Conservation (phyloP, 2,329 filamentous ascomycete species). For the Exophiala phaeomuriformis region DNA sequence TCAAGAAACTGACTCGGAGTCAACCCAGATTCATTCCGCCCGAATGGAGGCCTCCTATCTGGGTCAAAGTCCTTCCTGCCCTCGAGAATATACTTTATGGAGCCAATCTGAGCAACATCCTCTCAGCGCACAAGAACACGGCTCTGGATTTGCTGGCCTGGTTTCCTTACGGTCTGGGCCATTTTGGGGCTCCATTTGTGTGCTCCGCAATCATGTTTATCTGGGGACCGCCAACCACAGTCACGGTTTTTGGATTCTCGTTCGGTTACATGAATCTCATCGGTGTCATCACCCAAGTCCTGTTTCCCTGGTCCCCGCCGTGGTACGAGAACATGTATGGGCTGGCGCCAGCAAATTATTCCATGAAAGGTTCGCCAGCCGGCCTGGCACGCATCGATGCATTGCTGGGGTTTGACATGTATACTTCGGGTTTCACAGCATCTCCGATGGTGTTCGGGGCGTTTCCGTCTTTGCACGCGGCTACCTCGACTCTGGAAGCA, state of each 20-base stretch:
- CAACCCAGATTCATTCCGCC: constrained; percentile 70
- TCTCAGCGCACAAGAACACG: constrained; percentile 79
- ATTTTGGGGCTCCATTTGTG: constrained; percentile 79
- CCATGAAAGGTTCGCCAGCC: constrained; percentile 80
- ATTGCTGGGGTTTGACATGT: constrained; percentile 84
- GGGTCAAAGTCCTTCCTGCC: constrained; percentile 88
- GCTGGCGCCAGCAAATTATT: constrained; percentile 83
- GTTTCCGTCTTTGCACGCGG: constrained; percentile 88
- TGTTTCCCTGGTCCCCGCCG: constrained; percentile 88
- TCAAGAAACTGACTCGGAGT: constrained; percentile 5
- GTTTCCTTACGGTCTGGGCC: constrained; percentile 85
- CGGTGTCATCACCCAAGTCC: constrained; percentile 78
- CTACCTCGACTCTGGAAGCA: constrained; percentile 78
- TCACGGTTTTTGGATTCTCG: constrained; percentile 73
- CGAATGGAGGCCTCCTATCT: constrained; percentile 85
- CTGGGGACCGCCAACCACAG: constrained; percentile 77
- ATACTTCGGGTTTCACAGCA: constrained; percentile 84
- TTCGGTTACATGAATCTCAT: constrained; percentile 91
- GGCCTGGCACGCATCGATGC: constrained; percentile 82
- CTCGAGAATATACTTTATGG: constrained; percentile 96
- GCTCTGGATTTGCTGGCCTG: constrained; percentile 82
- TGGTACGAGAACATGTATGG: constrained; percentile 97
- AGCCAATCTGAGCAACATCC: constrained; percentile 89
- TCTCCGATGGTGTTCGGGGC: constrained; percentile 90
- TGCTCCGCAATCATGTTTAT: constrained; percentile 75